Evolutionary conservation across 2,329 filamentous ascomycete genomes (phyloP).

Genomic region (Orbilia oligospora): DNA sequence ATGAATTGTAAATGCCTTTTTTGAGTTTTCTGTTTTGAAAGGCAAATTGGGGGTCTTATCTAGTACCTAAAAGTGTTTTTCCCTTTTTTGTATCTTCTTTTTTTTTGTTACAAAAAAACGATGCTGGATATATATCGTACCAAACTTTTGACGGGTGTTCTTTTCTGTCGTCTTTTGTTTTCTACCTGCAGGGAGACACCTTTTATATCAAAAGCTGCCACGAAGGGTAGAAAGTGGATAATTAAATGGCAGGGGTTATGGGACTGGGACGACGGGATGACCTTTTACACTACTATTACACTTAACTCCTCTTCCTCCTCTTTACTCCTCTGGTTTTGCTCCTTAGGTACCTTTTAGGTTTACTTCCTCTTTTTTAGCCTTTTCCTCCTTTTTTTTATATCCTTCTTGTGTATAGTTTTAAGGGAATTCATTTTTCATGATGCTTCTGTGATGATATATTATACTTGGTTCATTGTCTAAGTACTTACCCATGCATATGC

Average conservation of each 20-base stretch:
- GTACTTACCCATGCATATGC: neutral
- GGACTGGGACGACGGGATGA: slow-evolving; percentile 33
- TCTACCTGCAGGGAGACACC: slow-evolving; percentile 5
- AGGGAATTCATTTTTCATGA: slow-evolving; percentile 22
- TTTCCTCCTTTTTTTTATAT: no score
- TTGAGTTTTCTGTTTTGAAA: slow-evolving; percentile 7
- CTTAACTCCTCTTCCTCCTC: slow-evolving; percentile 3
- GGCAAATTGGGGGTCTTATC: neutral
- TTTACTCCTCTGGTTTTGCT: neutral
- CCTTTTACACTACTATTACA: slow-evolving; percentile 5
- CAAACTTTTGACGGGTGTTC: slow-evolving; percentile 14
- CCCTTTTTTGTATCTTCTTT: slow-evolving; percentile 29
- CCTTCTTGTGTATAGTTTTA: slow-evolving; percentile 49
- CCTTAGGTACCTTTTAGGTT: slow-evolving; percentile 11
- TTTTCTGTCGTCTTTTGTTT: slow-evolving; percentile 29
- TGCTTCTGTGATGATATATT: neutral
- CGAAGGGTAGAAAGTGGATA: neutral
- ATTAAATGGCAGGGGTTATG: neutral
- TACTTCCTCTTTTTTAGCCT: neutral
- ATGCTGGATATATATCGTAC: slow-evolving; percentile 45
- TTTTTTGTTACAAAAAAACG: slow-evolving; percentile 1
- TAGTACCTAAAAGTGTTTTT: slow-evolving; percentile 36
- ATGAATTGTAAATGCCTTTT: slow-evolving; percentile 37
- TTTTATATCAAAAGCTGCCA: neutral
- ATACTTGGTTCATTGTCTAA: no score